Evolutionary conservation across 2,329 filamentous ascomycete genomes (phyloP), one percentile per base, ranked within the genome.

Genomic region (Alternaria postmessia): DNA sequence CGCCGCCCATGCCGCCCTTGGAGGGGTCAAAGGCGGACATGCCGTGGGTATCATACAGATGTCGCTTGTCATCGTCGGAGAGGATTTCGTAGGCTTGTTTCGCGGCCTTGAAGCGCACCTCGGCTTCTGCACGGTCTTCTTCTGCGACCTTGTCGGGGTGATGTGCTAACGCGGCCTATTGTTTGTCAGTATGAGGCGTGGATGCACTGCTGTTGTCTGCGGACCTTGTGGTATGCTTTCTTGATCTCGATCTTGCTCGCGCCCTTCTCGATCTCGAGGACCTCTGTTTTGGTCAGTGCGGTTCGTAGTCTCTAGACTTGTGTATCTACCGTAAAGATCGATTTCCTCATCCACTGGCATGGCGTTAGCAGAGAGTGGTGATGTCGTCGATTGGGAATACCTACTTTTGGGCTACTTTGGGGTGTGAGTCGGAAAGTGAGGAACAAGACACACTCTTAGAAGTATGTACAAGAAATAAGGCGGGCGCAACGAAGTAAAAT

Each of bases 41-140:
- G 81, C 95, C 95, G 77, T 97, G 92, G 64, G 88, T 89, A 76
- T 99, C 95, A 83, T 99, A 99, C 64, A 96, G 81, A 57, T 91
- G 86, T 74, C 95, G 91, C 80, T 96, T 97, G 63, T 98, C 89
- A 65, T 98, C 94, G 84, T 99, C 94, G 81, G 88, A 91, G 57
- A 99, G 92, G 76, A 99, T 98, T 78, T 99, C 95, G 84, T 99
- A 99, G 70, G 95, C 95, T 81, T 96, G 91, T 61, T 91, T 94
- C 59, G 96, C 90, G 56, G 89, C 84, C 82, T 99, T 99, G 88
- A 99, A 99, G 75, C 90, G 93, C 75, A 89, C 85, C 79, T 98
- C 95, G 62, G 95, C 93, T 68, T 90, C 91, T 76, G 89, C 89
- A 69, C 94, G 90, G 75, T 94, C 89, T 28, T 91, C 88, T 80